These are phyloP conservation scores for Sinapis alba DNA, from an alignment of 441 rosid genomes.

Conservation along the genomic window DNA sequence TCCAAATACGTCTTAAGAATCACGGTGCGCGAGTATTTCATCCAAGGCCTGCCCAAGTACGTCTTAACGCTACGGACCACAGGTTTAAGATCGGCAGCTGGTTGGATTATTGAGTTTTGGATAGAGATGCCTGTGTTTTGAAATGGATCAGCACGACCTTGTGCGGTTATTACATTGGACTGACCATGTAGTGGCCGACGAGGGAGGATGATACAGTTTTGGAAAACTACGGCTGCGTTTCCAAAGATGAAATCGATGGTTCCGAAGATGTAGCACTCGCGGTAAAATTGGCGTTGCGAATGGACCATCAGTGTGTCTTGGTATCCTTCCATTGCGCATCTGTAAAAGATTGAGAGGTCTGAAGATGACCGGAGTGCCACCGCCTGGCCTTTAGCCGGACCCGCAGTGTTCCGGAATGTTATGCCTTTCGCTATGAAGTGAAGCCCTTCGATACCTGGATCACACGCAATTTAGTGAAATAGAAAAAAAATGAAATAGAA, in stretches of 20 bases:
- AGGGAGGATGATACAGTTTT: constrained; percentile 67
- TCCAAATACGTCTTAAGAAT: constrained; percentile 55
- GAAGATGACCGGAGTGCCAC: constrained; percentile 83
- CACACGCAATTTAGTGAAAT: constrained; percentile 21
- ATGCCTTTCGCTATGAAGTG: constrained; percentile 72
- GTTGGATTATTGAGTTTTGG: constrained; percentile 71
- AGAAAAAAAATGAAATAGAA: not conserved
- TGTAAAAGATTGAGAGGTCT: constrained; percentile 73
- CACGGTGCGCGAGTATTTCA: constrained; percentile 64
- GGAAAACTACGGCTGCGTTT: constrained; percentile 70
- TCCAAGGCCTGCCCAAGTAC: constrained; percentile 77
- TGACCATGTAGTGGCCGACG: constrained; percentile 62
- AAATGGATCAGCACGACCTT: constrained; percentile 71
- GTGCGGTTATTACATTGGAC: constrained; percentile 64
- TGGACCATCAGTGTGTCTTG: constrained; percentile 79
- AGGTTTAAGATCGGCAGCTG: constrained; percentile 65
- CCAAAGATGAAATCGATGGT: constrained; percentile 90
- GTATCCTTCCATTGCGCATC: constrained; percentile 71
- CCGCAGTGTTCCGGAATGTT: constrained; percentile 75
- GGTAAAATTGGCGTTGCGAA: constrained; percentile 70
- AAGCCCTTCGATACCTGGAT: constrained; percentile 43
- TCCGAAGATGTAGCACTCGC: constrained; percentile 71
- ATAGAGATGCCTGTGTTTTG: constrained; percentile 79
- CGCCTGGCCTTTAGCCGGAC: constrained; percentile 74
- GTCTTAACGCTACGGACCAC: constrained; percentile 52